Evolutionary conservation across 306 rosid genomes (phyloP).

Genomic region (Castanea crenata): DNA sequence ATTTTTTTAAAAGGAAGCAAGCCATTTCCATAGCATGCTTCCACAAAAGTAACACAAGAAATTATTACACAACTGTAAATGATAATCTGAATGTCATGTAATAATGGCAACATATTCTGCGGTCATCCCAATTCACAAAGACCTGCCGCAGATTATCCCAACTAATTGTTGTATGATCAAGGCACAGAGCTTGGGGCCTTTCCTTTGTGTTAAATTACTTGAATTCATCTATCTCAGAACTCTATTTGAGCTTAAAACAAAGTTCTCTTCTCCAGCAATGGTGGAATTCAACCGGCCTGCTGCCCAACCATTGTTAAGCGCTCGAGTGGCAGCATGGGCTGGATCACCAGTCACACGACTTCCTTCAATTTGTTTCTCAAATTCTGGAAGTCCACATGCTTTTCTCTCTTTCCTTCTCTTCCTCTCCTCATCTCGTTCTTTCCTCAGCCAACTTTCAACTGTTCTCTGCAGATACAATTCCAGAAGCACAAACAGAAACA

Average conservation of each 20-base stretch:
- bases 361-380: conserved; percentile 50
- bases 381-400: conserved; percentile 64
- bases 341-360: conserved; percentile 69
- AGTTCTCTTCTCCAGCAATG: conserved; percentile 86
- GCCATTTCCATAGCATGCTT: too few relatives aligned
- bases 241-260: conserved; percentile 68
- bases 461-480: conserved; percentile 65
- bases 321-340: conserved; percentile 43
- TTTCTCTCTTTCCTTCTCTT: conserved; percentile 71
- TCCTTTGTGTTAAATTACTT: background rate
- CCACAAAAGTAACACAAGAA: background rate
- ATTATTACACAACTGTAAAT: background rate
- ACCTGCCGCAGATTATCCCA: background rate
- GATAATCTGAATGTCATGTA: background rate
- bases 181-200: background rate
- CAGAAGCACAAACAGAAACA: conserved; percentile 1
- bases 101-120: background rate
- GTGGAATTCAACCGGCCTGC: conserved; percentile 86
- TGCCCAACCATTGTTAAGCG: conserved; percentile 84
- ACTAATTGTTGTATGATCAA: background rate
- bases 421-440: conserved; percentile 80
- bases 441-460: conserved; percentile 90
- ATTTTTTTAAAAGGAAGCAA: too few relatives aligned
- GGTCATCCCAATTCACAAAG: background rate
- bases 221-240: conserved; percentile 55